phyloP scores from a whole-genome alignment of 352 stramenopile species.

The Pythium coloratum region DNA sequence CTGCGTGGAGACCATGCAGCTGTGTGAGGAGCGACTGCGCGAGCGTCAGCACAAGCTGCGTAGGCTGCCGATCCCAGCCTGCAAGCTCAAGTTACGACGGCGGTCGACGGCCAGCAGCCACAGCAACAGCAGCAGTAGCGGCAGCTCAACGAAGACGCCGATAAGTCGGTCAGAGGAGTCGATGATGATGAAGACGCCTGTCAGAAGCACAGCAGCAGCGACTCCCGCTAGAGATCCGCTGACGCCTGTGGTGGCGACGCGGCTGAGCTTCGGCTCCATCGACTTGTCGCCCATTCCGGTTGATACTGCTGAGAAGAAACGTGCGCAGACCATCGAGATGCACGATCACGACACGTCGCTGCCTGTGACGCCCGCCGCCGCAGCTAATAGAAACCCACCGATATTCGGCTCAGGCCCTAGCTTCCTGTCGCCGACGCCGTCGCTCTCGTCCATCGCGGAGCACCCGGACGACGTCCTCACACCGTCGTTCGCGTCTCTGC shows the following conservation, averaged over 20 bases:
- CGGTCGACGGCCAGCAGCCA: not conserved
- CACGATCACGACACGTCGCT: not conserved
- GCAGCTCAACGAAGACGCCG: not conserved
- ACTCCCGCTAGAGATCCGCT: conserved; percentile 6
- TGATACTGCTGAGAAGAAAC: conserved; percentile 21
- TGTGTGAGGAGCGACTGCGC: conserved; percentile 38
- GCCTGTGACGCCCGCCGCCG: not conserved
- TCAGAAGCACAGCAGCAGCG: not conserved
- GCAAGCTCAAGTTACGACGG: conserved; percentile 24
- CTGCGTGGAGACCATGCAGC: conserved; percentile 40
- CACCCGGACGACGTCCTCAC: conserved; percentile 11
- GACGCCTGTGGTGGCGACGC: conserved; percentile 18
- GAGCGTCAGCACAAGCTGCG: conserved; percentile 46
- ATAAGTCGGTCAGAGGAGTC: not conserved
- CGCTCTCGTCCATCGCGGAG: conserved; percentile 24
- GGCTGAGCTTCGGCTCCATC: conserved; percentile 30
- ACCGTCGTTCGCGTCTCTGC: conserved; percentile 29
- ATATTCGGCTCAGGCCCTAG: not conserved
- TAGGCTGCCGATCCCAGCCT: conserved; percentile 31
- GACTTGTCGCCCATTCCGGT: conserved; percentile 51
- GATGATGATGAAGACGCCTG: not conserved
- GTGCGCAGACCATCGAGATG: conserved; percentile 9
- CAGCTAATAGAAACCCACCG: not conserved
- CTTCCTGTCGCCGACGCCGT: not conserved
- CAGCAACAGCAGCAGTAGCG: not conserved